Base-by-base conservation (phyloP, 202 grass and related monocot species). In the Digitaria exilis region DNA sequence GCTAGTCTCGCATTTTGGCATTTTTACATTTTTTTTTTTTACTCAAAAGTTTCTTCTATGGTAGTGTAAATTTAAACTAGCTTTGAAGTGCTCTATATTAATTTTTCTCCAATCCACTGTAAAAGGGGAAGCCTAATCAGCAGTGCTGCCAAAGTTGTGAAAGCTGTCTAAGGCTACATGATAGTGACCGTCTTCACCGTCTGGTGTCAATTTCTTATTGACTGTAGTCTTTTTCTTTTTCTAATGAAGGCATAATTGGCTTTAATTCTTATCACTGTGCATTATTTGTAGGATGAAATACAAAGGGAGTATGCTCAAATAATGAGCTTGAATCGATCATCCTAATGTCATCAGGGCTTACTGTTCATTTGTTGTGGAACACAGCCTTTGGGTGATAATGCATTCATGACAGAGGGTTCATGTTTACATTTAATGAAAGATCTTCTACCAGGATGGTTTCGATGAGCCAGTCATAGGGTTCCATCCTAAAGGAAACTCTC, bases 381-480 rank as follows among this genome's bases (percentile, higher is more conserved):
- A 77, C 32, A 84, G 80, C 85, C 92, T 97, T 79, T 97, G 95
- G 95, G 95, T 97, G 56, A 75, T 97, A 78, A 97, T 97, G 95
- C 95, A 82, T 97, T 97, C 82, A 97, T 97, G 95, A 87, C 87
- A 6, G 95, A 95, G 70, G 95, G 95, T 57, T 97, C 95, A 14
- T 97, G 95, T 81, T 85, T 99, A 80, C 96, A 99, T 79, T 85
- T 99, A 69, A 99, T 99, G 96, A 99, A n/a, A 99, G 84, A 91
- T 94, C 50, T 86, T 91, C 54, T 92, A 91, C 84, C 78, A 93
- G 62, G 93, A 99, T 50, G 96, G 96, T 80, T 99, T 99, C 30
- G 96, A 99, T 76, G 96, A 99, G 46, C 91, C 72, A 30, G 79
- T 99, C 71, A 99, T 99, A 42, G 89, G n/a, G 78, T n/a, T 99